A percentile compares a stretch with the other conserved stretches of the same genome.
Evolutionary conservation across 108 stramenopile genomes (phyloP).

Genomic region (Epipyxis sp.): DNA sequence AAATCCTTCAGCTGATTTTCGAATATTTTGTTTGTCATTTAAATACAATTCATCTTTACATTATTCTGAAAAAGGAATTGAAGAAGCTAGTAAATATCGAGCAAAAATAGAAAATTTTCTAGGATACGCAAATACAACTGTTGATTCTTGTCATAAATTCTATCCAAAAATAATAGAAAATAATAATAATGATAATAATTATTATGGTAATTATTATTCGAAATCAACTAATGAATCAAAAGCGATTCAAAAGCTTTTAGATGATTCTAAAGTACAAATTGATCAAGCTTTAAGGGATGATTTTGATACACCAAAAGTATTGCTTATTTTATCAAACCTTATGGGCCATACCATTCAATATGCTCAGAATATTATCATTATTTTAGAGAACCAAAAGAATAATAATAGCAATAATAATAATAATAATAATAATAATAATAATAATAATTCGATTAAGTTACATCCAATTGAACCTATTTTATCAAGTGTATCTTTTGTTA

Average conservation of each 20-base stretch:
- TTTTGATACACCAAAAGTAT: conserved; percentile 19
- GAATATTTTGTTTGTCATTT: conserved; percentile 50
- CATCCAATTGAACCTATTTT: too few species aligned
- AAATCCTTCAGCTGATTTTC: conserved; percentile 44
- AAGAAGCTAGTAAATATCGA: not conserved
- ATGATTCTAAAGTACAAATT: not conserved
- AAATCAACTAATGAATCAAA: not conserved
- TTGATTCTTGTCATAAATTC: not conserved
- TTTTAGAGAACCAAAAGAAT: too few species aligned
- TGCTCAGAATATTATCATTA: too few species aligned
- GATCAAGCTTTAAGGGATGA: not conserved
- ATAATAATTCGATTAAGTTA: too few species aligned
- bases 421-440: too few species aligned
- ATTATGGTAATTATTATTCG: not conserved
- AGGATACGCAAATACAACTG: too few species aligned
- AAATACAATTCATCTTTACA: conserved; percentile 31
- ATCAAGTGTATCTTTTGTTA: too few species aligned
- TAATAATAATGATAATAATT: not conserved
- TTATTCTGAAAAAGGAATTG: conserved; percentile 22
- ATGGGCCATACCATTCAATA: too few species aligned
- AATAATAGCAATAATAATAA: too few species aligned
- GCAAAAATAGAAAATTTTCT: conserved; percentile 51
- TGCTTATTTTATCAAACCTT: too few species aligned
- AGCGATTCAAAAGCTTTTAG: not conserved
- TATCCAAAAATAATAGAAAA: not conserved